These are phyloP conservation scores for Fusarium sp. DNA, from an alignment of 2,329 filamentous ascomycete species.

Conservation along the genomic window DNA sequence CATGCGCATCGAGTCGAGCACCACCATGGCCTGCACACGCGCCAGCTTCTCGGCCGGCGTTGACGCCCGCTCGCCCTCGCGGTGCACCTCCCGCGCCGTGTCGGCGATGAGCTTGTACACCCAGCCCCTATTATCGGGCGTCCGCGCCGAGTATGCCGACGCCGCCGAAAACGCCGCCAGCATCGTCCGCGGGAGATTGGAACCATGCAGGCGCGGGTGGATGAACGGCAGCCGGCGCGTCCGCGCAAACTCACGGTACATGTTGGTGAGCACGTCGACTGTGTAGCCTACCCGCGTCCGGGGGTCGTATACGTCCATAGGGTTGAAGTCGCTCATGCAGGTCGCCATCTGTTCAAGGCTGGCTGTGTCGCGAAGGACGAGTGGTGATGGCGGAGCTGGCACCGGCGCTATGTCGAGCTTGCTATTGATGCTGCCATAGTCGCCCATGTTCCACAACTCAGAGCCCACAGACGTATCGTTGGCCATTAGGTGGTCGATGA, in stretches of 20 bases:
- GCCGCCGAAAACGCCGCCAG: conserved; percentile 55
- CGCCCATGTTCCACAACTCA: conserved; percentile 46
- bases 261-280: conserved; percentile 47
- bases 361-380: conserved; percentile 49
- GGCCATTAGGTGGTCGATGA: conserved; percentile 51
- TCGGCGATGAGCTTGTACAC: conserved; percentile 55
- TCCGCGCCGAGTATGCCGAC: conserved; percentile 53
- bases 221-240: conserved; percentile 55
- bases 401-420: conserved; percentile 50
- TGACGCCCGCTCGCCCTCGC: conserved; percentile 48
- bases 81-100: conserved; percentile 51
- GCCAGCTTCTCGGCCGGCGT: conserved; percentile 55
- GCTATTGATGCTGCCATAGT: conserved; percentile 35
- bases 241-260: conserved; percentile 52
- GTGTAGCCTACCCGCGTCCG: conserved; percentile 51
- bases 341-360: conserved; percentile 38
- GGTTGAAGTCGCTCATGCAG: conserved; percentile 45
- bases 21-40: conserved; percentile 56
- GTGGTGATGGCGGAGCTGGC: conserved; percentile 36
- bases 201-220: conserved; percentile 56
- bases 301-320: conserved; percentile 52
- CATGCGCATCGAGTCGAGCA: conserved; percentile 56
- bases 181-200: conserved; percentile 54
- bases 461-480: conserved; percentile 36
- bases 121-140: conserved; percentile 53